Base-by-base conservation (phyloP, 179 eudicot genomes). In the Spergularia azorica region DNA sequence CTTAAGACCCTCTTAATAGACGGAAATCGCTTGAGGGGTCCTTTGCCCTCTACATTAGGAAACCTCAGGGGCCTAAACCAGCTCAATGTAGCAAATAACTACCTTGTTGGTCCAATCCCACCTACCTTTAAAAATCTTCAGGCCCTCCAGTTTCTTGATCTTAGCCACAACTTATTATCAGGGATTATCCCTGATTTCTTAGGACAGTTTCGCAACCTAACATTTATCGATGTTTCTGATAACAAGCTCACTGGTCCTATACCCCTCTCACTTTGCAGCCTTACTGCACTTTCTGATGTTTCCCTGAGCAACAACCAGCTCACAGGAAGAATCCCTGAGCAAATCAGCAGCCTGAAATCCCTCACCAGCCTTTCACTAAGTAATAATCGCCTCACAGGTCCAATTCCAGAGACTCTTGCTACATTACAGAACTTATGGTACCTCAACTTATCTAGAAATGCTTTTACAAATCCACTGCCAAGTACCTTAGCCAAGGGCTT, bases 391-490 rank as follows among this genome's bases (percentile, higher is more conserved):
- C 85, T 94, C 43, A 76, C 68, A 0, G 97, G 97, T 66, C 89
- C 73, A 66, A 88, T 94, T 70, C 97, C 98, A 8, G 89, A 79
- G 2, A 81, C 95, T 39, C 76, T 94, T 71, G 84, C 92, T 10
- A 76, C 75, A 39, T 61, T 92, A 41, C 79, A 83, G 60, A 90
- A 86, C 56, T 87, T 94, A 20, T 92, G 98, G 97, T 80, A 86
- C 80, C 86, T 92, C 21, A 94, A 89, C 77, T 64, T 94, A 59
- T 94, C 98, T 5, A 83, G 91, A 61, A 94, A 94, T 80, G 79
- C 82, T 2, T 84, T 94, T 64, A 75, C 85, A 11, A 83, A 80
- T 79, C 95, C 98, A 48, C 74, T 92, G 74, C 97, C 98, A 7
- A 79, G 62, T 73, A 54, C 85, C 59, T 79, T 90, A 52, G 75